Base-by-base conservation (phyloP, 2,329 filamentous ascomycete genomes). In the Ilyonectria robusta region DNA sequence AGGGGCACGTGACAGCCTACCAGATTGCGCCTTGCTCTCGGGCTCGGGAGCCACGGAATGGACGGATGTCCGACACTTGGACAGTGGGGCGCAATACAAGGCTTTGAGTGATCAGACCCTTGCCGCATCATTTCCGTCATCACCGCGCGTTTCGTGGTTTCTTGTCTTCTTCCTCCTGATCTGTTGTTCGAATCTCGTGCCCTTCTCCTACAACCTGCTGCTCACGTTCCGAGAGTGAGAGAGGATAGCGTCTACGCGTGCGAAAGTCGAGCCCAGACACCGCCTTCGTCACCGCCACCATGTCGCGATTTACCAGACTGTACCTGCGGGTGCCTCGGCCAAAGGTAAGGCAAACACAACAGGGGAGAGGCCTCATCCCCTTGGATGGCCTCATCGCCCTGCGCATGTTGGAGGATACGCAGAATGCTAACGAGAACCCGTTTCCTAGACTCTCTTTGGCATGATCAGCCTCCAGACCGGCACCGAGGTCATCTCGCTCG, bases 401-500 rank as follows among this genome's bases (percentile, higher is more conserved):
- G 40, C 40, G 40, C 44, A 46, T 35, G 21, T 26, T 51, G 29
- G 15, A 19, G 19, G 17, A n/a, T 19, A 59, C 23, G 55, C 65
- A 51, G 66, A 60, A 33, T 63, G 55, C 72, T 75, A 60, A 75
- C 62, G 56, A 31, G 19, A 65, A 31, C 59, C 31, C 42, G 9
- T 19, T 37, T 68, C 46, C 33, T 79, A 97, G 94, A 92, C 90
- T 53, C 95, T 97, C 80, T 88, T 97, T 72, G 94, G 93, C 78
- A 85, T 94, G 77, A 92, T 97, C 85, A 93, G 93, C 78, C 90
- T 98, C 61, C 93, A 94, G 75, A 95, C 93, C 37, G 95, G 94
- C 72, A 92, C 93, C 53, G 94, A 96, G 74, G 88, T 98, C 76
- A 94, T 97, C 76, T 91, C 93, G 5, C 86, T 96, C 68, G 91